These are phyloP conservation scores for Talaromyces trachyspermus DNA, from an alignment of 495 filamentous ascomycete species.

Conservation along the genomic window DNA sequence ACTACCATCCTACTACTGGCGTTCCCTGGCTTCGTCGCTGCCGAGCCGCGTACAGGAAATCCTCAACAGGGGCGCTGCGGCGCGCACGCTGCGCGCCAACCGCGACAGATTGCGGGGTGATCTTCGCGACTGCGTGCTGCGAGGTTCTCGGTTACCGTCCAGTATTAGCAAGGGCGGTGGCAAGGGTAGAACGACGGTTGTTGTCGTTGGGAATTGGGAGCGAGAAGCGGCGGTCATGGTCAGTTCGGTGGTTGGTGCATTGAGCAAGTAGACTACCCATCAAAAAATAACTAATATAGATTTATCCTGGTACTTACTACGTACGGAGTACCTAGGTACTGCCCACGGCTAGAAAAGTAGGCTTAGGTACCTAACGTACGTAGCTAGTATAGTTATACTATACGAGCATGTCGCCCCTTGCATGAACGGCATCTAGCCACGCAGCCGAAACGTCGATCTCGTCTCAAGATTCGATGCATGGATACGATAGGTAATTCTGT, in stretches of 20 bases:
- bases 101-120: constrained; percentile 66
- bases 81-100: constrained; percentile 71
- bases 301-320: too few species aligned
- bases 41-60: constrained; percentile 77
- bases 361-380: neutral
- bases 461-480: too few species aligned
- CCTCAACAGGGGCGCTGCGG: constrained; percentile 68
- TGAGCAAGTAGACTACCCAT: constrained; percentile 31
- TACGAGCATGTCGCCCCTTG: too few species aligned
- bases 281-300: neutral
- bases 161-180: constrained; percentile 18
- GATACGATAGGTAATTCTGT: too few species aligned
- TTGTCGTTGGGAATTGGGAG: constrained; percentile 61
- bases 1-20: constrained; percentile 86
- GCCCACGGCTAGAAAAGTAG: too few species aligned
- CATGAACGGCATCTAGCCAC: neutral
- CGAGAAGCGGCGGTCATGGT: constrained; percentile 95
- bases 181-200: constrained; percentile 25
- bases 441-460: too few species aligned
- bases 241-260: constrained; percentile 54
- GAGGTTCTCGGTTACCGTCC: constrained; percentile 58
- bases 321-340: too few species aligned
- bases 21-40: constrained; percentile 72
- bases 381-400: too few species aligned
- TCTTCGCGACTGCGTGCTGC: constrained; percentile 74